phyloP scores from a whole-genome alignment of 345 rosid species.

The Toxicodendron radicans region DNA sequence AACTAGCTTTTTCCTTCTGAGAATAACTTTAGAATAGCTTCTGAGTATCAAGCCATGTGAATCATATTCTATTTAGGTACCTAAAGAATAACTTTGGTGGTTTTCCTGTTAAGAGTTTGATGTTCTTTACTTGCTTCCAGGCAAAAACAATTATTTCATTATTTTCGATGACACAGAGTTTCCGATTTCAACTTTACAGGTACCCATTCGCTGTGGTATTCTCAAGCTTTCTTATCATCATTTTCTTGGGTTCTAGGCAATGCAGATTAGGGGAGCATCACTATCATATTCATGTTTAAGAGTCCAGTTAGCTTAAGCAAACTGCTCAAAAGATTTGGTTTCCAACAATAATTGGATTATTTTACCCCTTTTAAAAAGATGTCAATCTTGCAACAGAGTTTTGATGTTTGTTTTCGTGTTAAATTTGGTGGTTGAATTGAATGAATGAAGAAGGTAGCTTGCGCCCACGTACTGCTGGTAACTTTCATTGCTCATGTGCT shows the following conservation, averaged over 20 bases:
- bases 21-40: slow-evolving; percentile 2
- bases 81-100: slow-evolving; percentile 15
- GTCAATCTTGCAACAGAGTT: neutral
- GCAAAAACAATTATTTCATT: slow-evolving; percentile 8
- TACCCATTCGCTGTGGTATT: neutral
- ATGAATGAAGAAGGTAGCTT: neutral
- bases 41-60: neutral
- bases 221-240: neutral
- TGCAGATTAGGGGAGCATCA: too few relatives aligned
- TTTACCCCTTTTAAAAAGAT: too few relatives aligned
- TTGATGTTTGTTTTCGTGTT: neutral
- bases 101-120: neutral
- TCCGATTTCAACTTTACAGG: neutral
- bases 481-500: too few relatives aligned
- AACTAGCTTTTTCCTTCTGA: neutral
- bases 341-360: too few relatives aligned
- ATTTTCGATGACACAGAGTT: neutral
- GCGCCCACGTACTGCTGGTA: too few relatives aligned
- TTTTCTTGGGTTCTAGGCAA: neutral
- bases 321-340: too few relatives aligned
- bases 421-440: neutral
- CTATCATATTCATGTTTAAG: too few relatives aligned
- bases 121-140: slow-evolving; percentile 11
- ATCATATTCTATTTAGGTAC: neutral
- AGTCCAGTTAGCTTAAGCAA: too few relatives aligned